Percentiles rank a stretch among this genome's conserved stretches.
Conservation (phyloP, 2,329 filamentous ascomycete genomes). For the Amylocarpus encephaloides region DNA sequence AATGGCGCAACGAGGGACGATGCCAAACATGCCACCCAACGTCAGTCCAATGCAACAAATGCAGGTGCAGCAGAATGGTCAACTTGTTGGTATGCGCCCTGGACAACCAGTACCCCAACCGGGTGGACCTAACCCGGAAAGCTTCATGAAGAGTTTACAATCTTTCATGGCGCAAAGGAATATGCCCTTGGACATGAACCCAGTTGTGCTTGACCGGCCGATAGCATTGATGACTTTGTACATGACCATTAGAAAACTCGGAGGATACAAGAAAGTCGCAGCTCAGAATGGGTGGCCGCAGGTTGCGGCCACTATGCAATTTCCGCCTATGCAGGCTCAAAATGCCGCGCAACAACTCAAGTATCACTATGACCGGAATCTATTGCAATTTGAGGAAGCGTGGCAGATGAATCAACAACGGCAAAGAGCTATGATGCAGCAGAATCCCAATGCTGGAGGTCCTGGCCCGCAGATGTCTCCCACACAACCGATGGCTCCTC, state of each 20-base stretch:
- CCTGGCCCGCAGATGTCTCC: conserved; percentile 35
- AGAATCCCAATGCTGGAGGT: conserved; percentile 28
- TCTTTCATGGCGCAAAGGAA: conserved; percentile 71
- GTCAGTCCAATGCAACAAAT: conserved; percentile 38
- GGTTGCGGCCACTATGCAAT: conserved; percentile 59
- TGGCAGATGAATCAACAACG: conserved; percentile 51
- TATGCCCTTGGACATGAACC: conserved; percentile 67
- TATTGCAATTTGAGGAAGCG: conserved; percentile 70
- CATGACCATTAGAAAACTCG: conserved; percentile 66
- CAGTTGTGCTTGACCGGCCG: conserved; percentile 64
- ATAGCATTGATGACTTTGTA: conserved; percentile 75
- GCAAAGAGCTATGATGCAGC: conserved; percentile 32
- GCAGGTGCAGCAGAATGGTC: conserved; percentile 47
- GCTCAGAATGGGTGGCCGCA: conserved; percentile 66
- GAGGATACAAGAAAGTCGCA: conserved; percentile 70
- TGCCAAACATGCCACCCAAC: conserved; percentile 32
- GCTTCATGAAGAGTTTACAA: conserved; percentile 69
- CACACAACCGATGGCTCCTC: conserved; percentile 36
- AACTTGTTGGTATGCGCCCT: conserved; percentile 47
- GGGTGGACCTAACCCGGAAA: conserved; percentile 49
- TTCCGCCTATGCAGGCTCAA: conserved; percentile 56
- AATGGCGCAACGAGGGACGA: conserved; percentile 34
- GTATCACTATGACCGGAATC: conserved; percentile 67
- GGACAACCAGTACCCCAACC: conserved; percentile 41
- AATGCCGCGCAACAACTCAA: conserved; percentile 64